Conservation (phyloP, 306 rosid species). For the Trichosanthes cucumerina region DNA sequence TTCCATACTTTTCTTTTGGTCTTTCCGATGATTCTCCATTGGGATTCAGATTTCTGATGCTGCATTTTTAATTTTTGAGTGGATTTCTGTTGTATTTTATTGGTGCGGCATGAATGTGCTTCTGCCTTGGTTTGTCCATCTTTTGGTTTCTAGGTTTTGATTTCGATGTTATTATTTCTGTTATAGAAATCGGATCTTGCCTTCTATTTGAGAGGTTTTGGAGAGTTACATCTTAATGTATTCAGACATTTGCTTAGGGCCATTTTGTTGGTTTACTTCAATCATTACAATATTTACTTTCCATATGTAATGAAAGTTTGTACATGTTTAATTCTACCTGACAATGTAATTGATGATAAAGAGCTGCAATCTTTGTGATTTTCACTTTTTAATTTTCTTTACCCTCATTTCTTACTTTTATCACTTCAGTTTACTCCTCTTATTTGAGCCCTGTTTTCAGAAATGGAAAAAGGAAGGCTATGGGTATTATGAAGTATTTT, state of each 20-base stretch:
- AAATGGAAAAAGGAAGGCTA: neutral
- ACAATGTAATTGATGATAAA: neutral
- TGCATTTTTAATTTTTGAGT: neutral
- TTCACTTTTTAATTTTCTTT: neutral
- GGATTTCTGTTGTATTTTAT: neutral
- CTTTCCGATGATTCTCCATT: neutral
- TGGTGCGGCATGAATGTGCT: neutral
- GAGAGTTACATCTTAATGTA: neutral
- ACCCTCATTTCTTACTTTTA: neutral
- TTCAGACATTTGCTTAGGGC: neutral
- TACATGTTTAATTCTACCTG: neutral
- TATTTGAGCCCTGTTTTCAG: neutral
- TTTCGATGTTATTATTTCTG: neutral
- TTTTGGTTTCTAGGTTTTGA: neutral
- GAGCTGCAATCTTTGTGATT: neutral
- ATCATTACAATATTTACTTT: neutral
- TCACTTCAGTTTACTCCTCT: neutral
- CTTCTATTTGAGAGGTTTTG: neutral
- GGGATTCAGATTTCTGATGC: conserved; percentile 15
- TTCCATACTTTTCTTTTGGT: neutral
- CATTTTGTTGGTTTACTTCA: neutral
- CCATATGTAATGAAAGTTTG: neutral
- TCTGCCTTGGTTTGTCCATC: neutral
- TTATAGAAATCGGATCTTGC: neutral
- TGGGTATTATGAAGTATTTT: neutral